These are phyloP conservation scores for Pholiota microspora DNA, from an alignment of 768 basidiomycete species.

Conservation along the genomic window DNA sequence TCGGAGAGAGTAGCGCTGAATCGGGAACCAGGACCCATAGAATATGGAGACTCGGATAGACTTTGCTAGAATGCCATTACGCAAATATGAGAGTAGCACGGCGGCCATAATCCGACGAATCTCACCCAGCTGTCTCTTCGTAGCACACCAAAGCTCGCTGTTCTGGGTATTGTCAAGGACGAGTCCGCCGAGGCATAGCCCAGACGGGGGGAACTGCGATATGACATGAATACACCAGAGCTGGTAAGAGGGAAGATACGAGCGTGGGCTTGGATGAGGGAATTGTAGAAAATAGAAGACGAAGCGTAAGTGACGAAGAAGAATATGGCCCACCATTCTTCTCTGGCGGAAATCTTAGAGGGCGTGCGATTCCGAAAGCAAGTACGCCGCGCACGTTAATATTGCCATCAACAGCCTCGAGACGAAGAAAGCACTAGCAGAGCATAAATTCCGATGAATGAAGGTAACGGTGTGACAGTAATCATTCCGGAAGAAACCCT, in stretches of 20 bases:
- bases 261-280: slow-evolving; percentile 5
- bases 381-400: neutral
- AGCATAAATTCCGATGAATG: neutral
- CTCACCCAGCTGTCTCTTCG: slow-evolving; percentile 42
- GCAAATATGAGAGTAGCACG: neutral
- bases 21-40: slow-evolving; percentile 37
- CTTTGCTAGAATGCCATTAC: slow-evolving; percentile 21
- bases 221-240: slow-evolving; percentile 25
- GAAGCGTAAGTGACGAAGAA: neutral
- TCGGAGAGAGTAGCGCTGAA: slow-evolving; percentile 39
- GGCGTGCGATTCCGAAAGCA: slow-evolving; percentile 3
- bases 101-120: neutral
- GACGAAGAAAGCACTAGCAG: neutral
- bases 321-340: slow-evolving; percentile 13
- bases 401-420: neutral
- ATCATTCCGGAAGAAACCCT: slow-evolving; percentile 5
- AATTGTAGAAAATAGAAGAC: slow-evolving; percentile 10
- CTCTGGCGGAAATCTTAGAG: slow-evolving; percentile 1
- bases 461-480: neutral
- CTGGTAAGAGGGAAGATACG: slow-evolving; percentile 15
- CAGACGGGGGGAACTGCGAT: slow-evolving; percentile 26
- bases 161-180: slow-evolving; percentile 27
- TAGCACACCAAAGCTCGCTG: slow-evolving; percentile 33
- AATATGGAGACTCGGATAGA: slow-evolving; percentile 44
- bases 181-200: slow-evolving; percentile 31